A percentile compares a stretch with the other conserved stretches of the same genome.
Conservation (phyloP, 202 grass and related monocot species). For the Hordeum pubiflorum region DNA sequence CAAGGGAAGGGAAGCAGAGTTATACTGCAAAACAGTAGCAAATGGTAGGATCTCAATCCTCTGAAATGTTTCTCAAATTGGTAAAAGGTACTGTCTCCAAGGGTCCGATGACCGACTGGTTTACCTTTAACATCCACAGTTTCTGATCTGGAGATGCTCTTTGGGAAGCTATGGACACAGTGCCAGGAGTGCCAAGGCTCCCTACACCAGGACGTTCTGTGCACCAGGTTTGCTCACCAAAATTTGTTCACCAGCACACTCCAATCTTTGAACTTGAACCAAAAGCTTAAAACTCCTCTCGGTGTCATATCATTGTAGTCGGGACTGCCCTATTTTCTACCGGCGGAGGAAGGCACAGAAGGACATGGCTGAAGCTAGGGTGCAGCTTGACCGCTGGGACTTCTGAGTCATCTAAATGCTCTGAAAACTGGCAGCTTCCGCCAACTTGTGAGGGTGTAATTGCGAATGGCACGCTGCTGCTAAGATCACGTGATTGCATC, state of each 20-base stretch:
- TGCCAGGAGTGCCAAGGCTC: slow-evolving; percentile 98
- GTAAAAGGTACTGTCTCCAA: neutral
- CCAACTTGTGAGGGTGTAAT: neutral
- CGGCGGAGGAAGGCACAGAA: slow-evolving; percentile 88
- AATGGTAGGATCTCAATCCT: slow-evolving; percentile 47
- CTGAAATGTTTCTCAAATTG: neutral
- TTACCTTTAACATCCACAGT: slow-evolving; percentile 29
- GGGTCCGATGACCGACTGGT: neutral
- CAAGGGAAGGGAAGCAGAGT: slow-evolving; percentile 96
- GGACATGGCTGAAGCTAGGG: slow-evolving; percentile 93
- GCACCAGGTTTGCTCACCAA: slow-evolving; percentile 58
- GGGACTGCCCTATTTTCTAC: slow-evolving; percentile 97
- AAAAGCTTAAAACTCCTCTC: neutral
- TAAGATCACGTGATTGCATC: slow-evolving; percentile 11
- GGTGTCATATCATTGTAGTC: slow-evolving; percentile 26
- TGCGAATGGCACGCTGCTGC: neutral
- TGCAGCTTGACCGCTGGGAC: slow-evolving; percentile 87
- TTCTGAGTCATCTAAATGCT: slow-evolving; percentile 39
- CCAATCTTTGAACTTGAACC: neutral
- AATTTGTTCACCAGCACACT: neutral
- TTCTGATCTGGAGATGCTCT: slow-evolving; percentile 86
- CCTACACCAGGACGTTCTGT: slow-evolving; percentile 94
- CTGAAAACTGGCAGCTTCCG: neutral
- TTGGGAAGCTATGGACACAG: slow-evolving; percentile 94
- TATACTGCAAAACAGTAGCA: slow-evolving; percentile 91